These are phyloP conservation scores for Arthrobotrys entomopaga DNA, from an alignment of 2,329 filamentous ascomycete species.

Conservation along the genomic window DNA sequence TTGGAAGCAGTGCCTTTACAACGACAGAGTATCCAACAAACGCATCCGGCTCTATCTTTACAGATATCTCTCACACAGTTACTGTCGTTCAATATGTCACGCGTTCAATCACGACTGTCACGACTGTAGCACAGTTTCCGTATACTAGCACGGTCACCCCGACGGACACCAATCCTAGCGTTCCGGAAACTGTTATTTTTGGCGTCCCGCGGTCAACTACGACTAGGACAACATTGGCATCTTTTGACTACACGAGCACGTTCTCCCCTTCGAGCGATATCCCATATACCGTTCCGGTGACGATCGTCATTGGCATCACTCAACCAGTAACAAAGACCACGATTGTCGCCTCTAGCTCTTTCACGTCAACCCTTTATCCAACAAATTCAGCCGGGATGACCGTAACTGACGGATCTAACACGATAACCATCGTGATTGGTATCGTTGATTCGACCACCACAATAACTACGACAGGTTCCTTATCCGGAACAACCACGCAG, in stretches of 20 bases:
- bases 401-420: constrained; percentile 2
- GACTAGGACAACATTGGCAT: neutral
- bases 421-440: neutral
- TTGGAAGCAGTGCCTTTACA: neutral
- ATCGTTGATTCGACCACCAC: neutral
- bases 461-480: neutral
- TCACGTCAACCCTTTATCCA: neutral
- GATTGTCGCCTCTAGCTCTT: neutral
- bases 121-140: neutral
- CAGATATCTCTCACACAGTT: neutral
- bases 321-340: neutral
- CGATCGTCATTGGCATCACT: neutral
- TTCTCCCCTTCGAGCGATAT: neutral
- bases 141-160: neutral
- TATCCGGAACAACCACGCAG: neutral
- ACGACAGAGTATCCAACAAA: constrained; percentile 5
- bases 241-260: neutral
- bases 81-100: neutral
- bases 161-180: neutral
- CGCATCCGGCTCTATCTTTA: neutral
- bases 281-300: too few species aligned
- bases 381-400: neutral
- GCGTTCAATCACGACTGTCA: neutral
- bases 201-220: neutral
- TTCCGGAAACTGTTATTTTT: neutral